Evolutionary conservation across 2,329 filamentous ascomycete species (phyloP).

Genomic region (Beauveria bassiana): DNA sequence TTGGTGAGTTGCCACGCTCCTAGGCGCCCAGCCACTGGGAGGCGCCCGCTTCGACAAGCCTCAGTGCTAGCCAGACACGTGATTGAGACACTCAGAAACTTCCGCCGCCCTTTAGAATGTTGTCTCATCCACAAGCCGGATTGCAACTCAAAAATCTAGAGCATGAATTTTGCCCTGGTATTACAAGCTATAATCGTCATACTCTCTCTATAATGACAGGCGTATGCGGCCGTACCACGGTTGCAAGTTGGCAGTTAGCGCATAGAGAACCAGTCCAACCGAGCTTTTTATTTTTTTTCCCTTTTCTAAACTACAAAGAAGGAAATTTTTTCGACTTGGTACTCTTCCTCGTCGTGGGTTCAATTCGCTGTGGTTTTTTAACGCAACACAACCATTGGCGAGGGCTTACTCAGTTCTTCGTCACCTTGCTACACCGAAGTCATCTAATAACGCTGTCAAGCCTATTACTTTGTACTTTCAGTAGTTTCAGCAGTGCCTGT

Average conservation of each 20-base stretch:
- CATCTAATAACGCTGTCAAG: too few species aligned
- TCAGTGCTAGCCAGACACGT: slow-evolving; percentile 4
- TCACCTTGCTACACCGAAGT: too few species aligned
- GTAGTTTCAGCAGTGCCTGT: too few species aligned
- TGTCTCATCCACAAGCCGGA: neutral
- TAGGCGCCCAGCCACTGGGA: slow-evolving; percentile 1
- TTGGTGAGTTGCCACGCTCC: slow-evolving; percentile 3
- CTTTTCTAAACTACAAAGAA: neutral
- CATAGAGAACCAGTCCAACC: neutral
- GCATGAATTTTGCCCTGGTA: neutral
- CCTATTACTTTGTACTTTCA: too few species aligned
- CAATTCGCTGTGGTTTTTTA: too few species aligned
- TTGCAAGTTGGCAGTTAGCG: neutral
- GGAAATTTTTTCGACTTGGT: too few species aligned
- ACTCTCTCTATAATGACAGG: neutral
- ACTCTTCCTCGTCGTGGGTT: too few species aligned
- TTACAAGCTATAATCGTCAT: neutral
- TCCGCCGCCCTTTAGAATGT: neutral
- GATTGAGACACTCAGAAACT: neutral
- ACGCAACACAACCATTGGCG: too few species aligned
- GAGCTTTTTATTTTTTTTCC: neutral
- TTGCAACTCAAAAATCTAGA: neutral
- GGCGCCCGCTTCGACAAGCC: neutral
- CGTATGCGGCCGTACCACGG: neutral
- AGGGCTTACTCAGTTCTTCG: too few species aligned